Evolutionary conservation across 306 rosid species (phyloP).

Genomic region (Cicer bijugum): DNA sequence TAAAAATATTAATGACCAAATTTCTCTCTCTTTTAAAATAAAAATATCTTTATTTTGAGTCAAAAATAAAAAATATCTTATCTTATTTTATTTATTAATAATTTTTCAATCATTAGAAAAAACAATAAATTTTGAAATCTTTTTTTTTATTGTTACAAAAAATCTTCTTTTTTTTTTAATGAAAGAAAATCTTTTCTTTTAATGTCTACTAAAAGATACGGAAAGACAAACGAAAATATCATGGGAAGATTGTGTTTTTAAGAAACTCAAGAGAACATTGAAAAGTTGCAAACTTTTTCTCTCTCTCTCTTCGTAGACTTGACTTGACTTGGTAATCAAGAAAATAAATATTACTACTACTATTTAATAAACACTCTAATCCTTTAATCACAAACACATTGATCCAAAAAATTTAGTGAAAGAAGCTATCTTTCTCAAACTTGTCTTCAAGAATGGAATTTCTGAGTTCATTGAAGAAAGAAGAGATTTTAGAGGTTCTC

Average conservation of each 20-base stretch:
- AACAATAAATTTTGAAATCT: too few species aligned
- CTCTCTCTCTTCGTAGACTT: neutral
- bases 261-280: neutral
- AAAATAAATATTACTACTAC: too few species aligned
- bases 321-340: neutral
- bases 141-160: too few species aligned
- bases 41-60: too few species aligned
- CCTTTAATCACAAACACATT: neutral
- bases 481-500: slow-evolving; percentile 48
- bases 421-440: neutral
- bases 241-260: neutral
- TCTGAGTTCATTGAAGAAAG: slow-evolving; percentile 37
- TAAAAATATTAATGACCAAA: neutral
- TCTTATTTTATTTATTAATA: too few species aligned
- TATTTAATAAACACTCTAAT: neutral
- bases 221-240: too few species aligned
- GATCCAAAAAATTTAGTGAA: too few species aligned
- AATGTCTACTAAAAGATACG: too few species aligned
- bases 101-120: too few species aligned
- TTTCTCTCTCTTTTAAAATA: neutral
- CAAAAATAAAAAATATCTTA: too few species aligned
- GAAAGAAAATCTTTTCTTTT: too few species aligned
- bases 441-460: neutral
- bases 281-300: neutral
- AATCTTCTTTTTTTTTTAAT: too few species aligned